Percentiles rank a stretch among this genome's conserved stretches.
Conservation (phyloP, 352 stramenopile genomes). For the Pythium plurisporium region DNA sequence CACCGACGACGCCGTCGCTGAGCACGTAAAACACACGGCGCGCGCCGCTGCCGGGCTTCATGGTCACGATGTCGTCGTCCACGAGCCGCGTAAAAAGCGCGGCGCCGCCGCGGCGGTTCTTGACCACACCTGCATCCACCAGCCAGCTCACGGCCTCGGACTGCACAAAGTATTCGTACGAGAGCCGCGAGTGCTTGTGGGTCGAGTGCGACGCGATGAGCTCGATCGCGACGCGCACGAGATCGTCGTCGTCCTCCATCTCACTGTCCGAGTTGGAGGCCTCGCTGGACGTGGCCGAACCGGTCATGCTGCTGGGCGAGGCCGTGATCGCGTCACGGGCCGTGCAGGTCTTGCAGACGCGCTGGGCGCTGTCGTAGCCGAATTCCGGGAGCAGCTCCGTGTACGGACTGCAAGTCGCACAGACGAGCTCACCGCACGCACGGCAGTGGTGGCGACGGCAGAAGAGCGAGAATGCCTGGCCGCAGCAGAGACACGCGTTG, state of each 20-base stretch:
- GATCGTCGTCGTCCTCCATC: constrained; percentile 42
- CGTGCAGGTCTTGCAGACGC: constrained; percentile 71
- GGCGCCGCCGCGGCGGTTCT: constrained; percentile 44
- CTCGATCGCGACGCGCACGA: constrained; percentile 56
- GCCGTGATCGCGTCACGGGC: constrained; percentile 5
- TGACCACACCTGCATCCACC: constrained; percentile 57
- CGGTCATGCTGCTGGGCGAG: constrained; percentile 23
- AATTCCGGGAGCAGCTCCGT: constrained; percentile 49
- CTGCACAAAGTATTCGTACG: constrained; percentile 84
- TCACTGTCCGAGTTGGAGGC: constrained; percentile 55
- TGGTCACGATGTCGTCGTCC: constrained; percentile 60
- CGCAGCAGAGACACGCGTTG: constrained; percentile 67
- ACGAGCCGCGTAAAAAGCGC: constrained; percentile 65
- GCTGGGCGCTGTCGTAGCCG: constrained; percentile 64
- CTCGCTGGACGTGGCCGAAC: constrained; percentile 29
- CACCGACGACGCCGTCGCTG: constrained; percentile 53
- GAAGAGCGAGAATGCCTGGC: constrained; percentile 68
- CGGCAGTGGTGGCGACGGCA: constrained; percentile 74
- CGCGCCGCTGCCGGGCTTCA: constrained; percentile 51
- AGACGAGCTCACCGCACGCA: constrained; percentile 74
- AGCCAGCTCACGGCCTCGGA: constrained; percentile 84
- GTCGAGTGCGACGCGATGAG: constrained; percentile 60
- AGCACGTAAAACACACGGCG: constrained; percentile 66
- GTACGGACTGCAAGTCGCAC: constrained; percentile 64
- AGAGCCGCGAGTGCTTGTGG: constrained; percentile 67